Evolutionary conservation across 495 filamentous ascomycete genomes (phyloP).

Genomic region (Lasiosphaeria ovina): DNA sequence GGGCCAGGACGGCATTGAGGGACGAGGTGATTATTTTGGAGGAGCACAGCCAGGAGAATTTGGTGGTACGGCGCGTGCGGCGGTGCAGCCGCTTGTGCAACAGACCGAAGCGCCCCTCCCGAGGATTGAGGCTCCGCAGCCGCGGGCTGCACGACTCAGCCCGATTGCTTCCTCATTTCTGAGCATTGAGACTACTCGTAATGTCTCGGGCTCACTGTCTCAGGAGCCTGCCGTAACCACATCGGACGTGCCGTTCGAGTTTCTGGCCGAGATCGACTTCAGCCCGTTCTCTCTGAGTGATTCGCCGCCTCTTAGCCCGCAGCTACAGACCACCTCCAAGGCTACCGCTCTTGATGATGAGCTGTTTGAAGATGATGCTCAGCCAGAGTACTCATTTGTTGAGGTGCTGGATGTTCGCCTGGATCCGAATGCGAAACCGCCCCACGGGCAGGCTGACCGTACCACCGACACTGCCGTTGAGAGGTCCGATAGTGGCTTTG

Average conservation of each 20-base stretch:
- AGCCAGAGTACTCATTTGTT: slow-evolving; percentile 32
- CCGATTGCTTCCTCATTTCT: slow-evolving; percentile 21
- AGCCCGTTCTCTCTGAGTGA: slow-evolving; percentile 31
- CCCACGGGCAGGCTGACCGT: slow-evolving; percentile 12
- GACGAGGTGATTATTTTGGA: slow-evolving; percentile 23
- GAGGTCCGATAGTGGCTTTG: slow-evolving; percentile 46
- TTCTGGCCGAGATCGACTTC: slow-evolving; percentile 28
- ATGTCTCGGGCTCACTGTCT: slow-evolving; percentile 1
- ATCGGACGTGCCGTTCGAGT: slow-evolving; percentile 18
- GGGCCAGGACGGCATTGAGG: background rate
- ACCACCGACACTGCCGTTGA: slow-evolving; percentile 20
- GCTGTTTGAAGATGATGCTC: slow-evolving; percentile 43
- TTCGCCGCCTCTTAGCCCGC: slow-evolving; percentile 24
- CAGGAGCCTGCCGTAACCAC: slow-evolving; percentile 8
- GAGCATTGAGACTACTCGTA: slow-evolving; percentile 6
- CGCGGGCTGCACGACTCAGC: slow-evolving; percentile 16
- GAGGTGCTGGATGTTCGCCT: slow-evolving; percentile 43
- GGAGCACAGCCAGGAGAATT: slow-evolving; percentile 1
- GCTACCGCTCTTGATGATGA: slow-evolving; percentile 46
- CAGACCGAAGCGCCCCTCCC: background rate
- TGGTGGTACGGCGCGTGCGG: background rate
- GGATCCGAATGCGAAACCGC: slow-evolving; percentile 41
- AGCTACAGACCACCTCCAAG: slow-evolving; percentile 47
- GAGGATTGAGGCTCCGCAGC: slow-evolving; percentile 14
- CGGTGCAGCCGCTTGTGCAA: background rate